These are phyloP conservation scores for Chamaecrista fasciculata DNA, from an alignment of 306 rosid genomes.

Conservation along the genomic window DNA sequence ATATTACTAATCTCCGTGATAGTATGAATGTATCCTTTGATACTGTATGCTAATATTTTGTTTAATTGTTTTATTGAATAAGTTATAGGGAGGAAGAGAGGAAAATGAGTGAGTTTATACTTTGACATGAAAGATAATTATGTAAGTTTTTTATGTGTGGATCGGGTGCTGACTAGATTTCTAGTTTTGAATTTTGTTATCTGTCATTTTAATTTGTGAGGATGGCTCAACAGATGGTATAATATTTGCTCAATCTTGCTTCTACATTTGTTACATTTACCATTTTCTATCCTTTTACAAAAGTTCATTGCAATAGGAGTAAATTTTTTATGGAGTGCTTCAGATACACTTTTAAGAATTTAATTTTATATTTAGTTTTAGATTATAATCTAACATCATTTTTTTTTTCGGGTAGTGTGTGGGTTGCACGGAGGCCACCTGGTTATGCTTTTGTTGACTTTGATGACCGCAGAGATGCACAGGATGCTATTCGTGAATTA, in stretches of 20 bases:
- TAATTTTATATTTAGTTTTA: not conserved
- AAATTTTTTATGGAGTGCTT: not conserved
- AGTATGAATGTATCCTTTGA: too few species aligned
- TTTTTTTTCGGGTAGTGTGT: slow-evolving; percentile 58
- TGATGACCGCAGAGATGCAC: slow-evolving; percentile 88
- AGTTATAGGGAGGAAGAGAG: too few species aligned
- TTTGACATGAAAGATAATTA: not conserved
- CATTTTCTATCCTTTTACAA: not conserved
- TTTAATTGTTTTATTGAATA: too few species aligned
- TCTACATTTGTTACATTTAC: not conserved
- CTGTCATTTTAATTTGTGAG: not conserved
- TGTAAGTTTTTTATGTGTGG: too few species aligned
- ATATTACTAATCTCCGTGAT: too few species aligned
- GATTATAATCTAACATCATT: not conserved
- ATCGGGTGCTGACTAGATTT: not conserved
- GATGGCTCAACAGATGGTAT: not conserved
- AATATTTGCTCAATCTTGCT: not conserved
- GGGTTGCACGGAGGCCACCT: slow-evolving; percentile 99
- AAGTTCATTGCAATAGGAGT: not conserved
- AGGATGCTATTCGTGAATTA: slow-evolving; percentile 86
- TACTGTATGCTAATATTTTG: not conserved
- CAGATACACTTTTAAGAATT: not conserved
- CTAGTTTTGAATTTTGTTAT: not conserved
- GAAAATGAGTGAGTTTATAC: too few species aligned
- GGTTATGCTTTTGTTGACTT: slow-evolving; percentile 97